Evolutionary conservation across 441 rosid species (phyloP).

Genomic region (Dalechampia spathulata): DNA sequence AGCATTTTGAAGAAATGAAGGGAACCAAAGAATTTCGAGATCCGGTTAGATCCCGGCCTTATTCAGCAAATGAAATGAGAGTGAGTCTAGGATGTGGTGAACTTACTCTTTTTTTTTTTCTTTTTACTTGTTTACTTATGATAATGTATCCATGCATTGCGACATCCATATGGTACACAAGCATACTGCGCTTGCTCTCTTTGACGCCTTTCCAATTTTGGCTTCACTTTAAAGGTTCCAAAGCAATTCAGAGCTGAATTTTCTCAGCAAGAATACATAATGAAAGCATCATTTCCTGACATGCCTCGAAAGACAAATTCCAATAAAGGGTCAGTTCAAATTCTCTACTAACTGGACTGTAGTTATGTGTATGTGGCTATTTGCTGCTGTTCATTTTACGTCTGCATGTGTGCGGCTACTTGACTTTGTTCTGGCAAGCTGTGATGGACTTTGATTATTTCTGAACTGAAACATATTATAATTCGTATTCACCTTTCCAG

Average conservation of each 20-base stretch:
- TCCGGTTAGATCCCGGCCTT: slow-evolving; percentile 26
- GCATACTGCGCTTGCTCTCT: not conserved
- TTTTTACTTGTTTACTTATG: not conserved
- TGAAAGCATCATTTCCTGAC: slow-evolving; percentile 34
- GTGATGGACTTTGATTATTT: not conserved
- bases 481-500: not conserved
- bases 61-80: slow-evolving; percentile 31
- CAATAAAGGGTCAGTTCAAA: slow-evolving; percentile 41
- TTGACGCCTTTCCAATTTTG: slow-evolving; percentile 8
- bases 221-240: slow-evolving; percentile 35
- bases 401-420: not conserved
- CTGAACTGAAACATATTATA: not conserved
- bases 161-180: not conserved
- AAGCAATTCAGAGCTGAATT: slow-evolving; percentile 30
- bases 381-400: not conserved
- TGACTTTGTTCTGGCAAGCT: not conserved
- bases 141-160: not conserved
- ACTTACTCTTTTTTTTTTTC: not conserved
- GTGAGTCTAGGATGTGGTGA: slow-evolving; percentile 34
- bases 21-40: slow-evolving; percentile 23
- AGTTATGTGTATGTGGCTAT: not conserved
- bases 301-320: slow-evolving; percentile 25
- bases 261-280: slow-evolving; percentile 31
- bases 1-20: slow-evolving; percentile 32
- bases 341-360: not conserved